Percentiles rank a stretch among this genome's conserved stretches.
These are phyloP conservation scores for Cladosporium sp. DNA, from an alignment of 2,329 filamentous ascomycete species.

Conservation along the genomic window DNA sequence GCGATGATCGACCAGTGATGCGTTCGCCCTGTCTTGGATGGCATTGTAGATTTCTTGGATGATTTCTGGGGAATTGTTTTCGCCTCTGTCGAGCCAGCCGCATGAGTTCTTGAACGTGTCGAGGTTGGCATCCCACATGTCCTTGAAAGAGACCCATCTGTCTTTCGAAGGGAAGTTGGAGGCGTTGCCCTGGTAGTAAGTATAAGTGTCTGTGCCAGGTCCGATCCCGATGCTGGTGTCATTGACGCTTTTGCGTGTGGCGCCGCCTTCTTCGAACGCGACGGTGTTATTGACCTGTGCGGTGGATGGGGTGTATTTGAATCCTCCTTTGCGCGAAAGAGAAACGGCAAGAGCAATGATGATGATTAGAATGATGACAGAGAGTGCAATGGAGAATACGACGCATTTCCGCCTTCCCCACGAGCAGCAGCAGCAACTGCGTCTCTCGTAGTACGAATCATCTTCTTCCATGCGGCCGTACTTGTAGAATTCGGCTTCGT, in stretches of 20 bases:
- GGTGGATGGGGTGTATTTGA: slow-evolving; percentile 34
- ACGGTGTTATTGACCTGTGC: slow-evolving; percentile 36
- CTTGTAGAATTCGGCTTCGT: slow-evolving; percentile 19
- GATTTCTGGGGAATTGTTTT: slow-evolving; percentile 41
- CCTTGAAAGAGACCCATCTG: slow-evolving; percentile 33
- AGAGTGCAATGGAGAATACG: slow-evolving; percentile 26
- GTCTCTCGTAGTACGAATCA: neutral
- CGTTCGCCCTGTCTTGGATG: slow-evolving; percentile 39
- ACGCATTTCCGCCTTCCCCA: slow-evolving; percentile 30
- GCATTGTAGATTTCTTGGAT: slow-evolving; percentile 42
- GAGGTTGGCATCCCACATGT: slow-evolving; percentile 41
- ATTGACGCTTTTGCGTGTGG: slow-evolving; percentile 34
- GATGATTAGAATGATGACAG: slow-evolving; percentile 26
- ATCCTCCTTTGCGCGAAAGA: slow-evolving; percentile 29
- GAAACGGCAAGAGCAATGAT: slow-evolving; percentile 31
- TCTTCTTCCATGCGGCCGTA: slow-evolving; percentile 17
- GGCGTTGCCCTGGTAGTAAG: slow-evolving; percentile 36
- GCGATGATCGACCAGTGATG: slow-evolving; percentile 42
- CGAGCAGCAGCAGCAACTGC: slow-evolving; percentile 11
- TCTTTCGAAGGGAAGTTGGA: slow-evolving; percentile 26
- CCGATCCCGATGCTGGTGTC: slow-evolving; percentile 29
- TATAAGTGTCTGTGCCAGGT: slow-evolving; percentile 32
- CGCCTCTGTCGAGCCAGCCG: slow-evolving; percentile 35
- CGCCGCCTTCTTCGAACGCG: slow-evolving; percentile 34
- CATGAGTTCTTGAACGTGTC: slow-evolving; percentile 38